phyloP scores from a whole-genome alignment of 1,139 yeast genomes.

The Yamadazyma atlantica region DNA sequence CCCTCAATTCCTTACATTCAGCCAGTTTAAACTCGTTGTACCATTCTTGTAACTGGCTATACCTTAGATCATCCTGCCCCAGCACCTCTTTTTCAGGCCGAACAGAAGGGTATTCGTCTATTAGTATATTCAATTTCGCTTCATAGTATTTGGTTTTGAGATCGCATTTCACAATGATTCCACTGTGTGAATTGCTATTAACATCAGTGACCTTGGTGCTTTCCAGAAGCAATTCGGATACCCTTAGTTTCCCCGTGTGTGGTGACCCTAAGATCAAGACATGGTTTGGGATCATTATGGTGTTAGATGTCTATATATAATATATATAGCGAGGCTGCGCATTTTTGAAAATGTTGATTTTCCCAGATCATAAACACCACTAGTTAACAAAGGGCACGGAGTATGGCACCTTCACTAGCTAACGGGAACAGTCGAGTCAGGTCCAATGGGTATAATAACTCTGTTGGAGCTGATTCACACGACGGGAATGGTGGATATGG shows the following conservation, averaged over 20 bases:
- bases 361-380: slow-evolving; percentile 2
- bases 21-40: slow-evolving; percentile 26
- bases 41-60: slow-evolving; percentile 26
- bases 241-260: slow-evolving; percentile 33
- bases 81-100: slow-evolving; percentile 11
- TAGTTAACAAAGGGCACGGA: not conserved
- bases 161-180: slow-evolving; percentile 30
- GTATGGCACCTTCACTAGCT: slow-evolving; percentile 12
- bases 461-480: not conserved
- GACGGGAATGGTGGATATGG: not conserved
- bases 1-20: slow-evolving; percentile 38
- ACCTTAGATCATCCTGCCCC: slow-evolving; percentile 16
- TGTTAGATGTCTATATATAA: not conserved
- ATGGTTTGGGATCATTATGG: slow-evolving; percentile 30
- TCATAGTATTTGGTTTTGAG: slow-evolving; percentile 35
- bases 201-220: slow-evolving; percentile 11
- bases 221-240: slow-evolving; percentile 22
- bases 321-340: not conserved
- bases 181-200: slow-evolving; percentile 31
- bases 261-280: slow-evolving; percentile 42
- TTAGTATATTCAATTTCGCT: slow-evolving; percentile 28
- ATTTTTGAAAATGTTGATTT: not conserved
- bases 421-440: slow-evolving; percentile 2
- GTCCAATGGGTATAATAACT: not conserved
- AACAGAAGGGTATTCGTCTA: slow-evolving; percentile 40